Base-by-base conservation (phyloP, 2,329 filamentous ascomycete species). In the Colletotrichum shisoi region DNA sequence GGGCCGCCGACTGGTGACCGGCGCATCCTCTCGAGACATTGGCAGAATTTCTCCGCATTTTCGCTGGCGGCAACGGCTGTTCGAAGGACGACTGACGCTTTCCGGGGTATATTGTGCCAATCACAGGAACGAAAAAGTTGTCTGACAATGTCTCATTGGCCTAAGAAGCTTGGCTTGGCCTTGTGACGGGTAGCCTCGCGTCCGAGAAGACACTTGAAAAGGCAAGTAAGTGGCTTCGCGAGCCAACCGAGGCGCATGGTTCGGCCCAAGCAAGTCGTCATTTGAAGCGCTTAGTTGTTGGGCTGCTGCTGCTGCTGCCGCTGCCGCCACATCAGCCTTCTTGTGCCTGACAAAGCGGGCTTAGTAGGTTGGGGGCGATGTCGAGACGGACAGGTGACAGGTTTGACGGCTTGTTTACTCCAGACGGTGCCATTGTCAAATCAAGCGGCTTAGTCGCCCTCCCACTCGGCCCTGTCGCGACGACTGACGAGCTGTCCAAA, bases 351-450 rank as follows among this genome's bases (percentile, higher is more conserved):
- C 63, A 42, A 46, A 48, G 19, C 44, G 27, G 48, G 49, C 56
- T 54, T 34, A 9, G 31, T 9, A 59, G 64, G 48, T 63, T 53
- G 46, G 48, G 65, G 48, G 27, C 34, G 44, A 40, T 44, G 60
- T 53, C 21, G 39, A 63, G 53, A 39, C 46, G 53, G 56, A 68
- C 65, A 61, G 45, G 40, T 59, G 61, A 68, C 62, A 68, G 56
- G 66, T 48, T 42, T 44, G 27, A 19, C 45, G 63, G 45, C 62
- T 67, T 67, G 63, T 68, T 67, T 67, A 68, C 57, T 61, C 31
- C 31, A 40, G 57, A 53, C 7, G 66, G n/a, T 63, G 71, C 71
- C 72, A 78, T 78, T 77, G 76, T 71, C 76, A 72, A 78, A 78
- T 77, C 71, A 75, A 70, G 49, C 68, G 46, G 31, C 48, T 57